phyloP scores from a whole-genome alignment of 306 rosid genomes.

The Ceratonia siliqua region DNA sequence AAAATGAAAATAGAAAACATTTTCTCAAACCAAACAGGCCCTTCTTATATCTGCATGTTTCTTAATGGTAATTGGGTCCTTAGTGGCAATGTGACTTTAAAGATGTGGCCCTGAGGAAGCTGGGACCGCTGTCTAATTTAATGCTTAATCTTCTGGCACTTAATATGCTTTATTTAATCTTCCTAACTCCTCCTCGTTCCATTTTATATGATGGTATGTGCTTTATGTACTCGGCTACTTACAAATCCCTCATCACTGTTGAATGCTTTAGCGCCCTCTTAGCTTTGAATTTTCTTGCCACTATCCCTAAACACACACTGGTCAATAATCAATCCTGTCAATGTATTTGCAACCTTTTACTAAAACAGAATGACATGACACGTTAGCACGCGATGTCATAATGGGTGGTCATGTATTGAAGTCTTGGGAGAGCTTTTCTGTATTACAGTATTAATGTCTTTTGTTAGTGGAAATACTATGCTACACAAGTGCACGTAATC shows the following conservation, averaged over 20 bases:
- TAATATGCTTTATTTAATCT: neutral
- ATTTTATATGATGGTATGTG: neutral
- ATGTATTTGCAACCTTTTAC: slow-evolving; percentile 18
- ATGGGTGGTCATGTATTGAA: neutral
- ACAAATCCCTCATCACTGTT: neutral
- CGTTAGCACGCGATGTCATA: slow-evolving; percentile 5
- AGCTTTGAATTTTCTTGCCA: neutral
- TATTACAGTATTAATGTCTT: neutral
- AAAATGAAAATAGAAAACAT: no score
- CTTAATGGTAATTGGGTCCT: neutral
- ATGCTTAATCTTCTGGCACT: slow-evolving; percentile 4
- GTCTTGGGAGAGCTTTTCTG: neutral
- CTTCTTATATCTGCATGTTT: no score
- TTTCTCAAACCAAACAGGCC: no score
- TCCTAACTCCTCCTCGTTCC: neutral
- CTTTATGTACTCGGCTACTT: neutral
- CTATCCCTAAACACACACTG: neutral
- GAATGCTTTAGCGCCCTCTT: slow-evolving; percentile 10
- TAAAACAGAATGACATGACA: slow-evolving; percentile 10
- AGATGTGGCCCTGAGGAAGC: neutral
- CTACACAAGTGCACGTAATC: no score
- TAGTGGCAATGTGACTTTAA: neutral
- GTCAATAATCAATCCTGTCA: neutral
- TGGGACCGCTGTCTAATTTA: neutral
- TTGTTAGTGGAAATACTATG: no score